phyloP scores from a whole-genome alignment of 1,284 basidiomycete genomes.

The Tranzscheliella williamsii region DNA sequence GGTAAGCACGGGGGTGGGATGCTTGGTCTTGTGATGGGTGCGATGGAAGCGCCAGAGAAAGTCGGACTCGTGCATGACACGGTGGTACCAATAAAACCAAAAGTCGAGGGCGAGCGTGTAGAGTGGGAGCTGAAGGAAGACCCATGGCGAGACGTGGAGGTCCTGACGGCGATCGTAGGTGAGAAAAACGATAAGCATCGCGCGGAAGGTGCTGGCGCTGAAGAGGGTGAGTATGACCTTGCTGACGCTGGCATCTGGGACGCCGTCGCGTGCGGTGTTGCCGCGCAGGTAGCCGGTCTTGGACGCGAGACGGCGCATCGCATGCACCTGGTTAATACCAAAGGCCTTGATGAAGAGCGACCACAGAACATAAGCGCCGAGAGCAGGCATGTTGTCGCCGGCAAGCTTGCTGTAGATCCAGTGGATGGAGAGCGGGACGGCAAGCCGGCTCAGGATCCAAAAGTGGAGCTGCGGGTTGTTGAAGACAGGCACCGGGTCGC shows the following conservation, averaged over 20 bases:
- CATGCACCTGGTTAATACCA: slow-evolving; percentile 19
- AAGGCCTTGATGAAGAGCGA: slow-evolving; percentile 30
- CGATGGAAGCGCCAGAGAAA: slow-evolving; percentile 44
- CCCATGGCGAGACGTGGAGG: slow-evolving; percentile 23
- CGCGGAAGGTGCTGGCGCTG: slow-evolving; percentile 35
- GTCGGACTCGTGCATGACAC: slow-evolving; percentile 49
- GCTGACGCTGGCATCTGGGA: slow-evolving; percentile 27
- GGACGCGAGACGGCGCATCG: slow-evolving; percentile 11
- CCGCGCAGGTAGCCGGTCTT: slow-evolving; percentile 49
- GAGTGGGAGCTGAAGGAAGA: slow-evolving; percentile 40
- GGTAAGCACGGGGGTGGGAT: slow-evolving; percentile 43
- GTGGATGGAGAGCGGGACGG: slow-evolving; percentile 39
- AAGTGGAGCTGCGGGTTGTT: slow-evolving; percentile 36
- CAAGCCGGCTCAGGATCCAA: slow-evolving; percentile 31
- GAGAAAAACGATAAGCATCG: slow-evolving; percentile 28
- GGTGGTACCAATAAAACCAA: slow-evolving; percentile 56
- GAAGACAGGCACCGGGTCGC: slow-evolving; percentile 36
- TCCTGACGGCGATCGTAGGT: slow-evolving; percentile 40
- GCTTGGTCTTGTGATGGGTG: slow-evolving; percentile 47
- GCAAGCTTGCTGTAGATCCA: slow-evolving; percentile 30
- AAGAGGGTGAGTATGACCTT: slow-evolving; percentile 36
- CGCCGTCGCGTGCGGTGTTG: slow-evolving; percentile 29
- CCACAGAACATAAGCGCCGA: slow-evolving; percentile 30
- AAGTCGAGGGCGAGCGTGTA: slow-evolving; percentile 46
- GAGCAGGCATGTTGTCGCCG: slow-evolving; percentile 40